Evolutionary conservation across 2,329 filamentous ascomycete species (phyloP).

Genomic region (Proliferodiscus dingleyae): DNA sequence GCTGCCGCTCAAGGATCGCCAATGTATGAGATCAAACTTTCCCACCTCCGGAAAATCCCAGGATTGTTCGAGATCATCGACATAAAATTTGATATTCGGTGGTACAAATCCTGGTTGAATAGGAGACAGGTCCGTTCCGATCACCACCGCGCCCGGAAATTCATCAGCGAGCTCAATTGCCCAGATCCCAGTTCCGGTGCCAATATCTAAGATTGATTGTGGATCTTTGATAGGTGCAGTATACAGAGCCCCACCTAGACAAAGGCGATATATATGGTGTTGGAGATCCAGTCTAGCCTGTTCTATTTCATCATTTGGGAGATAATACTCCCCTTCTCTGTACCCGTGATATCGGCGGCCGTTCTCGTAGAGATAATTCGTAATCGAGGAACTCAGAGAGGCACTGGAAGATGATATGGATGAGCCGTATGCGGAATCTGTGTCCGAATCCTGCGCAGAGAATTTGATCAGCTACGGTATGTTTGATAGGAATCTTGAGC

Average conservation of each 20-base stretch:
- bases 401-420: not conserved
- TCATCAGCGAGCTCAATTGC: conserved; percentile 35
- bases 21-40: conserved; percentile 56
- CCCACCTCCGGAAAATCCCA: conserved; percentile 38
- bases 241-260: conserved; percentile 22
- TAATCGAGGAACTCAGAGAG: conserved; percentile 33
- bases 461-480: not conserved
- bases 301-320: conserved; percentile 29
- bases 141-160: conserved; percentile 29
- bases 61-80: conserved; percentile 52
- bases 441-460: not conserved
- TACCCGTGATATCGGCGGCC: conserved; percentile 45
- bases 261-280: conserved; percentile 26
- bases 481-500: not conserved
- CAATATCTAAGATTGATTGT: conserved; percentile 36
- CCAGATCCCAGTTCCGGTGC: conserved; percentile 42
- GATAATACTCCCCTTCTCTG: conserved; percentile 38
- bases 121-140: conserved; percentile 32
- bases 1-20: conserved; percentile 51
- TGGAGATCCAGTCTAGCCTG: conserved; percentile 27
- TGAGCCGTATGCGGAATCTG: not conserved
- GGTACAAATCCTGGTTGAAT: conserved; percentile 45
- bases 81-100: conserved; percentile 57
- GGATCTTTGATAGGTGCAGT: conserved; percentile 29
- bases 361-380: conserved; percentile 36